A percentile compares a stretch with the other conserved stretches of the same genome.
Conservation (phyloP, 345 rosid genomes). For the Brassica nigra region DNA sequence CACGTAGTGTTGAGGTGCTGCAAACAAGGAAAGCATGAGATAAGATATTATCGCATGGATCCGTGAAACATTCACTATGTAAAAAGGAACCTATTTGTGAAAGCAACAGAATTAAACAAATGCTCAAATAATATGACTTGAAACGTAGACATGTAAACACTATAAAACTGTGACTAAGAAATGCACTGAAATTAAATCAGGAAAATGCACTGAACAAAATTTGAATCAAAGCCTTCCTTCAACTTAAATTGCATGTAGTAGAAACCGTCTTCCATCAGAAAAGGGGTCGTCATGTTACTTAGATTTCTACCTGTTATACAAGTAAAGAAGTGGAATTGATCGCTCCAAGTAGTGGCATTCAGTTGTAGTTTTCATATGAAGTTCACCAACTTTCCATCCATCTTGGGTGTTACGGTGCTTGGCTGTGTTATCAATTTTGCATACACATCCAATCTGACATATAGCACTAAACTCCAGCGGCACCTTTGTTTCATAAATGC, state of each 20-base stretch:
- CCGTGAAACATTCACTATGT: slow-evolving; percentile 1
- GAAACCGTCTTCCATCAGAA: neutral
- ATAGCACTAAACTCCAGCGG: slow-evolving; percentile 78
- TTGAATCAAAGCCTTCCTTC: neutral
- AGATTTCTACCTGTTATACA: slow-evolving; percentile 74
- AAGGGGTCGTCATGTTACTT: slow-evolving; percentile 15
- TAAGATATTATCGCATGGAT: neutral
- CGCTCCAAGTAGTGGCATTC: slow-evolving; percentile 85
- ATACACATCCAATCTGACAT: slow-evolving; percentile 89
- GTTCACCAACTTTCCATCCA: slow-evolving; percentile 78
- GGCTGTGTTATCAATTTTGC: slow-evolving; percentile 76
- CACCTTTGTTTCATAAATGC: slow-evolving; percentile 83
- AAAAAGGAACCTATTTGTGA: slow-evolving; percentile 7
- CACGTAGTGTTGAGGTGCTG: slow-evolving; percentile 81
- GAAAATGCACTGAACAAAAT: neutral
- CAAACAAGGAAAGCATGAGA: slow-evolving; percentile 30
- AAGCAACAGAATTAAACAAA: slow-evolving; percentile 1
- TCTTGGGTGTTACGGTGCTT: slow-evolving; percentile 71
- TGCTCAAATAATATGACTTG: slow-evolving; percentile 1
- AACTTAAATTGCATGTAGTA: slow-evolving; percentile 15
- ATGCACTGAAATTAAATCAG: too few relatives aligned
- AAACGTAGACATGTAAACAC: slow-evolving; percentile 11
- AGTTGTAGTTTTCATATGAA: slow-evolving; percentile 88
- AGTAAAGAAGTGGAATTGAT: slow-evolving; percentile 74
- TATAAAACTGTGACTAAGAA: slow-evolving; percentile 1